Base-by-base conservation (phyloP, 129 eudicot species). In the Ambrosia artemisiifolia region DNA sequence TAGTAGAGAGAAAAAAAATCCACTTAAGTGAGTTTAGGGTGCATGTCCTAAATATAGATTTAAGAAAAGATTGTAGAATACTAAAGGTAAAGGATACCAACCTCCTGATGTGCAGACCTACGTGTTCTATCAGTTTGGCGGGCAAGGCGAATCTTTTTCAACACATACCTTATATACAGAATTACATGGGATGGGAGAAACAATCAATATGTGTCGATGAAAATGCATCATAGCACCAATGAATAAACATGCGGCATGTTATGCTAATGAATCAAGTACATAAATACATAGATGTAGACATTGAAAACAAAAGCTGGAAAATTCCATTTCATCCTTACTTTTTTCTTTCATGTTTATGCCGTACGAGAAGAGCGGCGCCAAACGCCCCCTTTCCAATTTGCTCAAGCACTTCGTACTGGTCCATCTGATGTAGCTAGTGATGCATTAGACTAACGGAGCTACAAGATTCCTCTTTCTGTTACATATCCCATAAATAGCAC, bases 61-160 rank as follows among this genome's bases (percentile, higher is more conserved):
- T 68, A 70, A 30, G 16, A 49, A 74, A 34, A 47, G 53, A 67
- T 40, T 47, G 35, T 55, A 59, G 66, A 63, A 19, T 59, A 61
- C 71, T 63, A 57, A 11, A 79, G 72, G 78, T 46, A 63, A 63
- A 81, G 70, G 66, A 81, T 32, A 64, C 86, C 68, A 78, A 94
- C 99, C 97, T 95, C 99, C 83, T 88, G 99, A 70, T 86, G 99
- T 13, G 99, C 99, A 81, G 95, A 88, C 82, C 99, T 83, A 56
- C 97, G 95, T 20, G 96, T 88, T 86, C 99, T 83, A 77, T 95
- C 88, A 54, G 99, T 90, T 83, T 95, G 99, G 80, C 99, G 97
- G 33, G 99, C 99, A 63, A 95, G 97, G 47, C 99, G 99, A 57
- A 95, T 95, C 88, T 95, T 95, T 78, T 95, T 95, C 80, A 95